These are phyloP conservation scores for Nicotiana otophora DNA, from an alignment of 257 asterid species.

Conservation along the genomic window DNA sequence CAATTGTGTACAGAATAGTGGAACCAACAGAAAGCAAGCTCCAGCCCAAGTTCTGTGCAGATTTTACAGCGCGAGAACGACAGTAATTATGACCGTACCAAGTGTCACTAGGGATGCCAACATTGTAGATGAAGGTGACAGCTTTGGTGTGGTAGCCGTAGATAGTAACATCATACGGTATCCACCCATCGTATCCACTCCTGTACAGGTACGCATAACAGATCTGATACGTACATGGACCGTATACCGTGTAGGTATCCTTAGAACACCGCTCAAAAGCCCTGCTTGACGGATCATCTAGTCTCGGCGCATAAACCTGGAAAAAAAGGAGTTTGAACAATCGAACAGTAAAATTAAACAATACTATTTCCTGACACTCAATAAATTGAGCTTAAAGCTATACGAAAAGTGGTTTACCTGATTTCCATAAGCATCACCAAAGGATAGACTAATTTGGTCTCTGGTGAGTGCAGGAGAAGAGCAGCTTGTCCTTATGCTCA, in stretches of 20 bases:
- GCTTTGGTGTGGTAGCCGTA: conserved; percentile 47
- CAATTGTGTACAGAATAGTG: neutral
- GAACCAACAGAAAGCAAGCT: neutral
- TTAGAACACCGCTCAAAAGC: conserved; percentile 80
- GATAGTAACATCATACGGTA: conserved; percentile 66
- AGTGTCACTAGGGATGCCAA: conserved; percentile 42
- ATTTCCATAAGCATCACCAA: conserved; percentile 95
- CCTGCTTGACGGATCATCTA: conserved; percentile 62
- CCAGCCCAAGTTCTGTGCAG: conserved; percentile 4
- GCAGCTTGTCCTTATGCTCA: conserved; percentile 77
- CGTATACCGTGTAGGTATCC: conserved; percentile 58
- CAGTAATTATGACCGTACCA: conserved; percentile 85
- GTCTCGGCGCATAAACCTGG: conserved; percentile 81
- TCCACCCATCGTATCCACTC: conserved; percentile 92
- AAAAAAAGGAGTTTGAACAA: neutral
- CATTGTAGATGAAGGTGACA: conserved; percentile 60
- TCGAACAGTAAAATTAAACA: neutral
- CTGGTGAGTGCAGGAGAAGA: conserved; percentile 60
- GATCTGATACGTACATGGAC: conserved; percentile 87
- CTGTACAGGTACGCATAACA: conserved; percentile 85
- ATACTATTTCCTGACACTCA: no score
- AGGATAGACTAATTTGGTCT: conserved; percentile 79
- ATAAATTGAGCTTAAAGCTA: neutral
- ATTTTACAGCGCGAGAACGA: conserved; percentile 15
- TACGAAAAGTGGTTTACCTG: conserved; percentile 46